Evolutionary conservation across 768 basidiomycete species (phyloP).

Genomic region (Boletellus ananiceps): DNA sequence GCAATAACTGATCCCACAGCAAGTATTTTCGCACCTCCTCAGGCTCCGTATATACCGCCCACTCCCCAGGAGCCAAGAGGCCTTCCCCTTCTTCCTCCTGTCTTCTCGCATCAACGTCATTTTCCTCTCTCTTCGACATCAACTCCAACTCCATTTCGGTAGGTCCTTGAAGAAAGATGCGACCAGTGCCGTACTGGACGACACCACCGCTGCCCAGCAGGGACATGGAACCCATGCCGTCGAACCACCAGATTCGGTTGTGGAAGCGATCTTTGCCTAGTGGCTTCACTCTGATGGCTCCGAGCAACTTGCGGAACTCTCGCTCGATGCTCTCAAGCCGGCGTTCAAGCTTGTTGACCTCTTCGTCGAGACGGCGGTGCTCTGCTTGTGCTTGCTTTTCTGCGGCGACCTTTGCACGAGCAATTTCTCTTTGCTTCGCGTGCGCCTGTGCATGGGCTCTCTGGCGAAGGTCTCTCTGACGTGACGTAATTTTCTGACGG

Average conservation of each 20-base stretch:
- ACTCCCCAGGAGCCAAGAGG: constrained; percentile 69
- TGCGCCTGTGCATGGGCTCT: constrained; percentile 53
- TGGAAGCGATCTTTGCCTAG: constrained; percentile 91
- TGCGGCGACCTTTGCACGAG: constrained; percentile 71
- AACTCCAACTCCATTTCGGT: constrained; percentile 75
- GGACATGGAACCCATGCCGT: constrained; percentile 86
- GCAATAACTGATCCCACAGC: background rate
- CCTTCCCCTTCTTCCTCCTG: constrained; percentile 80
- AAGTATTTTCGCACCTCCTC: constrained; percentile 63
- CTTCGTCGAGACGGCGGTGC: constrained; percentile 81
- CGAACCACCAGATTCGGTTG: constrained; percentile 98
- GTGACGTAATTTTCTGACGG: constrained; percentile 41
- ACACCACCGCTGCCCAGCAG: constrained; percentile 75
- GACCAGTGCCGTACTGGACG: constrained; percentile 81
- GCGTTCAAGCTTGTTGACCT: constrained; percentile 77
- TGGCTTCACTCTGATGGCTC: constrained; percentile 81
- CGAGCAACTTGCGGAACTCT: constrained; percentile 87
- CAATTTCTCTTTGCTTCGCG: constrained; percentile 78
- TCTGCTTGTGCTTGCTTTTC: constrained; percentile 80
- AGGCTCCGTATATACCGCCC: constrained; percentile 85
- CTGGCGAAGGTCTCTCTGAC: constrained; percentile 49
- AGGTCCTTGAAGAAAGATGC: constrained; percentile 91
- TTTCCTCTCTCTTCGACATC: constrained; percentile 53
- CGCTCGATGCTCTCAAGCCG: constrained; percentile 85
- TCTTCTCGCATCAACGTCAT: constrained; percentile 53